Percentiles rank a stretch among this genome's conserved stretches.
These are phyloP conservation scores for Cryptosporidium ubiquitum DNA, from an alignment of 169 alveolate genomes.

Conservation along the genomic window DNA sequence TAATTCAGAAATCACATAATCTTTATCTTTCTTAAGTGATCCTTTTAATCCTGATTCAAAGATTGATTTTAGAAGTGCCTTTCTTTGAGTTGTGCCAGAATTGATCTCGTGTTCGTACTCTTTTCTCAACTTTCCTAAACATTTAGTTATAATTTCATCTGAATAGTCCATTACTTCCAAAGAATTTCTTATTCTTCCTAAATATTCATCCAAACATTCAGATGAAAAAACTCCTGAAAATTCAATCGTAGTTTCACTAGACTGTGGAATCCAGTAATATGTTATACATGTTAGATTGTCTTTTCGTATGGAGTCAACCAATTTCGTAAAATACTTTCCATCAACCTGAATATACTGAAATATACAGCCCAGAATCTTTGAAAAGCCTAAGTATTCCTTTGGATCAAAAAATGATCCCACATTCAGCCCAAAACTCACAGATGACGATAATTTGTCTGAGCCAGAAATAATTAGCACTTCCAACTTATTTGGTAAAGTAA, in stretches of 20 bases:
- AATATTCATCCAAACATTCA: slow-evolving; percentile 21
- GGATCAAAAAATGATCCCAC: slow-evolving; percentile 10
- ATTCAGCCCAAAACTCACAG: slow-evolving; percentile 11
- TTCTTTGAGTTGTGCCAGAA: neutral
- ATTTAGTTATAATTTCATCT: neutral
- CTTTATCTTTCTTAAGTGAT: neutral
- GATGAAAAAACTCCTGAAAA: slow-evolving; percentile 31
- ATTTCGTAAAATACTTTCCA: neutral
- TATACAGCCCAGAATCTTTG: slow-evolving; percentile 13
- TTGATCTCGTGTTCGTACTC: slow-evolving; percentile 1
- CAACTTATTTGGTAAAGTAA: neutral
- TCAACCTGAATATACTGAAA: slow-evolving; percentile 18
- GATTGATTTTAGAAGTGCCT: neutral
- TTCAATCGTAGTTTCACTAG: slow-evolving; percentile 19
- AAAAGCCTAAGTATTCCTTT: slow-evolving; percentile 6
- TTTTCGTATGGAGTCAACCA: neutral
- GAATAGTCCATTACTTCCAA: neutral
- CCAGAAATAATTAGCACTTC: slow-evolving; percentile 22
- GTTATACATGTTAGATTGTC: neutral
- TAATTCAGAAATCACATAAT: neutral
- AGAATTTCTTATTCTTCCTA: neutral
- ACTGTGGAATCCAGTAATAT: slow-evolving; percentile 42
- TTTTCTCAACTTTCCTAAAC: neutral
- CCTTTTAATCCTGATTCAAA: neutral
- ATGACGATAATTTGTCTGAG: slow-evolving; percentile 1